Percentiles rank a stretch among this genome's conserved stretches.
Evolutionary conservation across 1,284 basidiomycete genomes (phyloP).

Genomic region (Marasmius oreades): DNA sequence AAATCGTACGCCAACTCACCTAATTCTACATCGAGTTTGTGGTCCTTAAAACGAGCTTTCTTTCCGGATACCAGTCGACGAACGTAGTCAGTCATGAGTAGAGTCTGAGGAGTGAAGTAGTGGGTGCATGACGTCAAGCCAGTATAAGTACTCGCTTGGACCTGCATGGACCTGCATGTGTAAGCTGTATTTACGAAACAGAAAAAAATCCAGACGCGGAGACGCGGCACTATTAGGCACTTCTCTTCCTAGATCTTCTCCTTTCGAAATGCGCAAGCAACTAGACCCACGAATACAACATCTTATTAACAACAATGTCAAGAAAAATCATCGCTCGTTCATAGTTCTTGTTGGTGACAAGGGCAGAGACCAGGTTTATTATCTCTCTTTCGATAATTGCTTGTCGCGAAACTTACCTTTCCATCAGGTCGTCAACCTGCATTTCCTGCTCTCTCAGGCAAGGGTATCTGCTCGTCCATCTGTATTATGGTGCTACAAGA

Average conservation of each 20-base stretch:
- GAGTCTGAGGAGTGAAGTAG: neutral
- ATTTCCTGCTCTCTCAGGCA: slow-evolving; percentile 91
- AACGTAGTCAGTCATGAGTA: slow-evolving; percentile 54
- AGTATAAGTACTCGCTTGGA: neutral
- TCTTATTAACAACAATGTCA: slow-evolving; percentile 92
- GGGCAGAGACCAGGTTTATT: slow-evolving; percentile 66
- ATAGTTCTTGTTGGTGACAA: slow-evolving; percentile 97
- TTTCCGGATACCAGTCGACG: slow-evolving; percentile 69
- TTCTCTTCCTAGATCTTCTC: neutral
- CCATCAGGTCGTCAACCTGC: slow-evolving; percentile 87
- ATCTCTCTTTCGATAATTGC: neutral
- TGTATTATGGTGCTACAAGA: slow-evolving; percentile 97
- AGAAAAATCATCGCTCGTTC: slow-evolving; percentile 91
- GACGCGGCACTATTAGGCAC: too few species aligned
- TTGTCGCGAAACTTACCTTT: neutral
- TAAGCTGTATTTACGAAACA: too few species aligned
- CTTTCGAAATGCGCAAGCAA: slow-evolving; percentile 65
- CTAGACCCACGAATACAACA: slow-evolving; percentile 92
- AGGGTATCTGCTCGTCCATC: slow-evolving; percentile 86
- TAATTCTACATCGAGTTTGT: slow-evolving; percentile 65
- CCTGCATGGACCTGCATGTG: neutral
- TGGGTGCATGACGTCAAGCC: neutral
- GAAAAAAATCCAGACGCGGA: too few species aligned
- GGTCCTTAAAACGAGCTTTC: slow-evolving; percentile 78
- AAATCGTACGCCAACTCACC: slow-evolving; percentile 30